Conservation (phyloP, 163 green algal genomes). For the Scenedesmus sp. region DNA sequence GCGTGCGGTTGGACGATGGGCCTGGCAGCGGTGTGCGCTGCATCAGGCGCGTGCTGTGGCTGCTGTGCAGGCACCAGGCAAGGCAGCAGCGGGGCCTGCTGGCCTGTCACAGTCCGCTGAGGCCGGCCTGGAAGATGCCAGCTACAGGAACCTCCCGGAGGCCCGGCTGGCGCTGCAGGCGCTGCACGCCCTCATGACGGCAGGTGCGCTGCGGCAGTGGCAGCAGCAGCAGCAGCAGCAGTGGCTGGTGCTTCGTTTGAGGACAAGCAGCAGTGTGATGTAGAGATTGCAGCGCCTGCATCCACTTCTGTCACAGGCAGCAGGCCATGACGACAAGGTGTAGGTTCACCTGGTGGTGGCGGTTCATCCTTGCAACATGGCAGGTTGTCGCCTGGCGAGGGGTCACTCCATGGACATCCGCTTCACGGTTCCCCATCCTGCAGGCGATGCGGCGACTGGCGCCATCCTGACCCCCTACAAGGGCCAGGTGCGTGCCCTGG, state of each 20-base stretch:
- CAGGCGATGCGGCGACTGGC: conserved; percentile 65
- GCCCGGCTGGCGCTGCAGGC: conserved; percentile 65
- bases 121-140: conserved; percentile 43
- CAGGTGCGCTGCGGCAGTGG: conserved; percentile 23
- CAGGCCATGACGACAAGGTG: no score
- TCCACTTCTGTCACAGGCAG: no score
- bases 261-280: no score
- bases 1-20: not conserved
- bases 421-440: no score
- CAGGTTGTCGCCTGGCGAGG: no score
- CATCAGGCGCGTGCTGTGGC: not conserved
- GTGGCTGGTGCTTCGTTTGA: no score
- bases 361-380: no score
- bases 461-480: conserved; percentile 93
- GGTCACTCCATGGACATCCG: no score
- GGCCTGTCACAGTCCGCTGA: not conserved
- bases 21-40: not conserved
- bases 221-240: not conserved
- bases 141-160: conserved; percentile 76
- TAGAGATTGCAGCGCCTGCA: no score
- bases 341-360: no score
- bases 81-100: not conserved
- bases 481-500: conserved; percentile 80
- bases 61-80: not conserved
- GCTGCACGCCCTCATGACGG: conserved; percentile 55